Evolutionary conservation across 2,329 filamentous ascomycete genomes (phyloP).

Genomic region (Hypomyces perniciosus): DNA sequence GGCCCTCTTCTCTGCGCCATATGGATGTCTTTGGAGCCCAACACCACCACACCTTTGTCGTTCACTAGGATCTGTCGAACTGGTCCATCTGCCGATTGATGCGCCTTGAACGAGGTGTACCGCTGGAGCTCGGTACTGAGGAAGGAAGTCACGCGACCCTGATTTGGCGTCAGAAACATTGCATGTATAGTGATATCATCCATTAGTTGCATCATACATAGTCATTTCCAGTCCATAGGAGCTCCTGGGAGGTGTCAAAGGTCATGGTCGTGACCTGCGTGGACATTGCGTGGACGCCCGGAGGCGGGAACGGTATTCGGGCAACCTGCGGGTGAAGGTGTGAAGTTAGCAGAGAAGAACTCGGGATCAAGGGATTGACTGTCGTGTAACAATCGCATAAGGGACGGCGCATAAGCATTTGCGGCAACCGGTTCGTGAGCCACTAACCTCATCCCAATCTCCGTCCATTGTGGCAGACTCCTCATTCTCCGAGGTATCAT

Average conservation of each 20-base stretch:
- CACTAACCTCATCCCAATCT: constrained; percentile 61
- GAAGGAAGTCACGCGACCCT: constrained; percentile 88
- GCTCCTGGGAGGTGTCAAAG: constrained; percentile 84
- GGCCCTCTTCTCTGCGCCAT: constrained; percentile 78
- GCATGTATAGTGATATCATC: not conserved
- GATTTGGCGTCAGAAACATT: constrained; percentile 20
- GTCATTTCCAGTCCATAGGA: constrained; percentile 90
- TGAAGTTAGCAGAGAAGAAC: constrained; percentile 11
- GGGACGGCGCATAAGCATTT: not conserved
- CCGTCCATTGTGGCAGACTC: constrained; percentile 51
- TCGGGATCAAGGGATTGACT: not conserved
- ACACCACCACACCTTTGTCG: constrained; percentile 80
- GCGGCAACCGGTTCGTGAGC: not conserved
- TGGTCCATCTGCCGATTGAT: constrained; percentile 64
- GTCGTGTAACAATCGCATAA: not conserved
- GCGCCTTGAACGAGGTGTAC: constrained; percentile 86
- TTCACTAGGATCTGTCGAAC: constrained; percentile 88
- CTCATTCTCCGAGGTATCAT: constrained; percentile 33
- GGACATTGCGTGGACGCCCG: constrained; percentile 62
- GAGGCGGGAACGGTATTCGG: constrained; percentile 74
- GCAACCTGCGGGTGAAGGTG: constrained; percentile 52
- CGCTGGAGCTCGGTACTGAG: constrained; percentile 76
- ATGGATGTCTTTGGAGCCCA: constrained; percentile 79
- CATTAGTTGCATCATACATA: constrained; percentile 54
- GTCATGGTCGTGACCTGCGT: constrained; percentile 73